Percentiles rank a stretch among this genome's conserved stretches.
phyloP scores from a whole-genome alignment of 2,329 filamentous ascomycete genomes.

The Paecilomyces niveus region DNA sequence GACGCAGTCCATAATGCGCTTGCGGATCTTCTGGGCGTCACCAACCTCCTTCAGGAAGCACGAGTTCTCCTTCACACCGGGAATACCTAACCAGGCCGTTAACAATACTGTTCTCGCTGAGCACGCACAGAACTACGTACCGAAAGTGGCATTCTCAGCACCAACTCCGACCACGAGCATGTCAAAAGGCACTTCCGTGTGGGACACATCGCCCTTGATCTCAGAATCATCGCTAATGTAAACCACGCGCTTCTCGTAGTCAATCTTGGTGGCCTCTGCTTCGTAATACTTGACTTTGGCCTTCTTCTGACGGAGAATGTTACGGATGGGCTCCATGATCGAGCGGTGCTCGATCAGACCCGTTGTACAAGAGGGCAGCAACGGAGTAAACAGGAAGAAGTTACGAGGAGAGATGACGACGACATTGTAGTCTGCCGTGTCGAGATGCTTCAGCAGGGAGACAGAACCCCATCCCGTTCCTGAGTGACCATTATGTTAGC shows the following conservation, averaged over 20 bases:
- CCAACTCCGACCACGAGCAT: conserved; percentile 97
- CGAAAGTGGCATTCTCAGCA: conserved; percentile 97
- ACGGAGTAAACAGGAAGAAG: conserved; percentile 98
- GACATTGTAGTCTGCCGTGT: conserved; percentile 99
- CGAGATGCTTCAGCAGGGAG: conserved; percentile 94
- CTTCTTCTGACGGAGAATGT: conserved; percentile 92
- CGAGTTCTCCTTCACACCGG: conserved; percentile 87
- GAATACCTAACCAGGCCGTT: conserved; percentile 53
- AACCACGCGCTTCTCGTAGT: conserved; percentile 81
- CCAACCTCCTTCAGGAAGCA: conserved; percentile 98
- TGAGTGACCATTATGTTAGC: conserved; percentile 34
- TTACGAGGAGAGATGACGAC: conserved; percentile 96
- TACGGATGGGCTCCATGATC: conserved; percentile 98
- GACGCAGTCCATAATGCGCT: conserved; percentile 99
- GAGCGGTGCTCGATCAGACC: conserved; percentile 97
- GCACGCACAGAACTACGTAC: conserved; percentile 36
- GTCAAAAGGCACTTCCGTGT: conserved; percentile 92
- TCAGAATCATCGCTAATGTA: conserved; percentile 89
- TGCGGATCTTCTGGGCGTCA: conserved; percentile 92
- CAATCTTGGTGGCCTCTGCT: conserved; percentile 92
- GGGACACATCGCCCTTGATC: conserved; percentile 71
- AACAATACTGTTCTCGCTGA: conserved; percentile 2
- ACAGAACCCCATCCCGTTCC: conserved; percentile 96
- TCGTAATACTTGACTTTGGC: conserved; percentile 94
- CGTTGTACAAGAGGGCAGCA: conserved; percentile 94